Conservation (phyloP, 371 early-diverging fungal species). For the Entomophthora muscae region DNA sequence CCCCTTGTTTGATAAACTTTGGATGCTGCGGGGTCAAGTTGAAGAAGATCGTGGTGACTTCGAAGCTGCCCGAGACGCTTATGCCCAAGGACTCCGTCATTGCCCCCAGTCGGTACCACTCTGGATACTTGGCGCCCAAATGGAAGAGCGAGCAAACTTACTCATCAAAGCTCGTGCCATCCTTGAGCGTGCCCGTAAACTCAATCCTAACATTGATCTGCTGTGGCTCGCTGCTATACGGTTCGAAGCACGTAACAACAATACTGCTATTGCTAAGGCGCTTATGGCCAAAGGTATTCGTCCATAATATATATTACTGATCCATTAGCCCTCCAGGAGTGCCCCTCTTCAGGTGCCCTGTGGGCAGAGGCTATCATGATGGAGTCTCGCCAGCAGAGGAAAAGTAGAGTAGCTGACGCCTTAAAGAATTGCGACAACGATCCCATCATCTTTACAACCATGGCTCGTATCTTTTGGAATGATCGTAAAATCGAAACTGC, state of each 20-base stretch:
- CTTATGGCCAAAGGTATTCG: constrained; percentile 48
- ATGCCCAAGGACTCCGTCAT: constrained; percentile 52
- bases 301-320: not conserved
- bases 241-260: constrained; percentile 55
- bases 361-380: constrained; percentile 80
- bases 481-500: constrained; percentile 90
- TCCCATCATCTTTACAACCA: constrained; percentile 53
- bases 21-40: constrained; percentile 85
- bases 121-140: constrained; percentile 58
- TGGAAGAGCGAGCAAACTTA: constrained; percentile 58
- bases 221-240: constrained; percentile 83
- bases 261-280: constrained; percentile 48
- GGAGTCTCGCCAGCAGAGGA: constrained; percentile 77
- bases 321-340: constrained; percentile 61
- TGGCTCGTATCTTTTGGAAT: constrained; percentile 82
- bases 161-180: constrained; percentile 68
- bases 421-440: constrained; percentile 80
- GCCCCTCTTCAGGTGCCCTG: constrained; percentile 66
- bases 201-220: constrained; percentile 59
- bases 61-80: constrained; percentile 54
- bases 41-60: constrained; percentile 31
- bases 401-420: constrained; percentile 76
- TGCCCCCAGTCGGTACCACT: constrained; percentile 60
- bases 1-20: constrained; percentile 69
- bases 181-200: constrained; percentile 69